Evolutionary conservation across 768 basidiomycete genomes (phyloP).

Genomic region (Kwoniella sp.): DNA sequence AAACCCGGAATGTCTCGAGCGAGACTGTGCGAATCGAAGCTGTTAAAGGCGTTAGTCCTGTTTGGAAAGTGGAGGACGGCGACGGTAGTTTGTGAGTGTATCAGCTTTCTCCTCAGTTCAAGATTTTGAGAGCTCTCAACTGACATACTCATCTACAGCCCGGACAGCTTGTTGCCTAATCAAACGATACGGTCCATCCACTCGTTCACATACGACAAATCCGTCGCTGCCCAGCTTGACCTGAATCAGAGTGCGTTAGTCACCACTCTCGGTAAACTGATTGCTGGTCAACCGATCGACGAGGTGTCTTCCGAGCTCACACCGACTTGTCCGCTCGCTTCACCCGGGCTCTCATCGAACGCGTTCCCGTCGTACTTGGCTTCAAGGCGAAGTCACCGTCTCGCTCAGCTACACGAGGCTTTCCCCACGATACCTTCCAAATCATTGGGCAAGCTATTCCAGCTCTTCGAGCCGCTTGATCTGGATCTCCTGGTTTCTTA

Average conservation of each 20-base stretch:
- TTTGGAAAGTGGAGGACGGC: constrained; percentile 2
- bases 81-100: neutral
- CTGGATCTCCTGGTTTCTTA: constrained; percentile 77
- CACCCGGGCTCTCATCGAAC: neutral
- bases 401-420: constrained; percentile 27
- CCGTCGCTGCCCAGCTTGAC: constrained; percentile 3
- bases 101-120: too few species aligned
- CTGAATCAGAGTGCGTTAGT: constrained; percentile 12
- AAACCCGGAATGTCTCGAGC: constrained; percentile 14
- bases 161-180: constrained; percentile 10
- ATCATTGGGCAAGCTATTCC: constrained; percentile 68
- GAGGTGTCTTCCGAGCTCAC: constrained; percentile 13
- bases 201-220: neutral
- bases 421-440: constrained; percentile 63
- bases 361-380: constrained; percentile 18
- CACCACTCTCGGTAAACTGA: constrained; percentile 15
- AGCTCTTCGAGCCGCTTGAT: constrained; percentile 72
- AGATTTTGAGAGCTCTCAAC: neutral
- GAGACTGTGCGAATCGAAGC: constrained; percentile 4
- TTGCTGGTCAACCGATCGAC: constrained; percentile 13
- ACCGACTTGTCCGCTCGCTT: neutral
- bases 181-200: constrained; percentile 20
- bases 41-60: constrained; percentile 14
- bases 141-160: neutral
- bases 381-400: constrained; percentile 57